Base-by-base conservation (phyloP, 192 early-diverging fungal species). In the Phlyctochytrium planicorne region DNA sequence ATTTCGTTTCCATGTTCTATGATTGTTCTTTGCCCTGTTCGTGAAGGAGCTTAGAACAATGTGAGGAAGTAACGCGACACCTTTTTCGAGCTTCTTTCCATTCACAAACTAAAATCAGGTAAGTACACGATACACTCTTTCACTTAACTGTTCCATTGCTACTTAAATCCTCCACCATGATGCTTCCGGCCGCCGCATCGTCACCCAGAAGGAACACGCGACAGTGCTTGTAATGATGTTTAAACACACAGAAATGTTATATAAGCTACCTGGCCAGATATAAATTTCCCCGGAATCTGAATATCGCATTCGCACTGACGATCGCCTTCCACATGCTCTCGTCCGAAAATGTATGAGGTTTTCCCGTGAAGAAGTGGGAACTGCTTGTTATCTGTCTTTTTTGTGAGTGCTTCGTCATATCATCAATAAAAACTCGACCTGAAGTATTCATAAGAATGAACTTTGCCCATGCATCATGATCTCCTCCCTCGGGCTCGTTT, bases 1-100 rank as follows among this genome's bases (percentile, higher is more conserved):
- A 72, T 61, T 27, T 61, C 65, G 31, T 31, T 34, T 20, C 71
- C 71, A 47, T 72, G 71, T 10, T 36, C 35, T 17, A 72, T 56
- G 2, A 72, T 3, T 20, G 71, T 72, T 32, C 40, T 69, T 24
- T 72, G 60, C 12, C 30, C 65, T 32, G 66, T n/a, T 10, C 24
- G 35, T 65, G 2, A 31, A 32, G 32, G 12, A 20, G 34, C 33
- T 34, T 34, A 35, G 35, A 30, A 35, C 35, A 6, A 62, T 6
- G 4, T 12, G 61, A 40, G 32, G 16, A n/a, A 34, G 25, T 25
- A 24, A 27, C 23, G 6, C 12, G 3, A 4, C 34, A 62, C 61
- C 32, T 10, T 62, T 59, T 20, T 62, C 65, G 27, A 72, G 32
- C 57, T 52, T 6, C 52, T 63, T 66, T 14, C 47, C 31, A 30